Conservation (phyloP, 176 grass and related monocot species). For the maize (Zea mays) region DNA sequence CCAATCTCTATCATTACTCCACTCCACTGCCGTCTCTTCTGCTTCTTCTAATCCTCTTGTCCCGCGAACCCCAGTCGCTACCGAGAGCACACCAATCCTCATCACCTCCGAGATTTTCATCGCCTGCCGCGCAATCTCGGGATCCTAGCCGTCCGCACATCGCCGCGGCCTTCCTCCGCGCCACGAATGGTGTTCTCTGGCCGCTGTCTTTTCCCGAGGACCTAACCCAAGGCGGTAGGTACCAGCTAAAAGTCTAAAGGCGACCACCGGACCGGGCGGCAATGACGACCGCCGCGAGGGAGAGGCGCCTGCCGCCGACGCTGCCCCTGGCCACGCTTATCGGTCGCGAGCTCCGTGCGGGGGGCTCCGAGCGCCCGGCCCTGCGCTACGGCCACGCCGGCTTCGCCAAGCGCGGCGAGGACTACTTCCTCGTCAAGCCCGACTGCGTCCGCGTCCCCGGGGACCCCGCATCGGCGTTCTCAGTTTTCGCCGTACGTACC, state of each 20-base stretch:
- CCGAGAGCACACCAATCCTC: neutral
- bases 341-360: constrained; percentile 65
- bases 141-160: neutral
- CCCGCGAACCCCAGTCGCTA: neutral
- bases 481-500: constrained; percentile 78
- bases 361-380: constrained; percentile 59
- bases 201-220: neutral
- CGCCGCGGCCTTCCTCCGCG: neutral
- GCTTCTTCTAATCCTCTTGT: neutral
- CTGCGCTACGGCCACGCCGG: constrained; percentile 79
- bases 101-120: neutral
- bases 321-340: constrained; percentile 65
- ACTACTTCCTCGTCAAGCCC: constrained; percentile 89
- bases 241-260: neutral
- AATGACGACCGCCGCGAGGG: constrained; percentile 36
- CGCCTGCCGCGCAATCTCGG: neutral
- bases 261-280: neutral
- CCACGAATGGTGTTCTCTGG: neutral
- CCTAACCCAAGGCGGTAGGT: neutral
- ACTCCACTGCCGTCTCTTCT: neutral
- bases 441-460: constrained; percentile 73
- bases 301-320: constrained; percentile 33
- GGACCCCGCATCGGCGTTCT: constrained; percentile 75
- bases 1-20: no score
- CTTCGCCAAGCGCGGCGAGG: constrained; percentile 87